Percentiles rank a stretch among this genome's conserved stretches.
phyloP scores from a whole-genome alignment of 768 basidiomycete species.

The Coprinopsis marcescibilis region DNA sequence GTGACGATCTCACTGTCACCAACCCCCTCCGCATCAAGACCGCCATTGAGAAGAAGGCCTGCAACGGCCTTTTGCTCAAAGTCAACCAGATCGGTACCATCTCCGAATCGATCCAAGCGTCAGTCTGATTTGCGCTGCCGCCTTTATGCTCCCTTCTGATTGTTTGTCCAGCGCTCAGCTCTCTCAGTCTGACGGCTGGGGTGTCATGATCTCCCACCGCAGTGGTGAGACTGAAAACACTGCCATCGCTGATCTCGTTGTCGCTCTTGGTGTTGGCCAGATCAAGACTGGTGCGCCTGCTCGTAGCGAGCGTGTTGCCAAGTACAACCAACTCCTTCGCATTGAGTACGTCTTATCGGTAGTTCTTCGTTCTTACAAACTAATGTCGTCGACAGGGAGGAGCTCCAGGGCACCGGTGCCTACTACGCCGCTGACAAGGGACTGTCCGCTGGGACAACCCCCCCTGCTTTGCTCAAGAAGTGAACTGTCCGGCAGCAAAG shows the following conservation, averaged over 20 bases:
- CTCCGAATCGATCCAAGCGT: conserved; percentile 99
- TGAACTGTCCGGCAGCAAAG: conserved; percentile 21
- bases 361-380: neutral
- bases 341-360: conserved; percentile 61
- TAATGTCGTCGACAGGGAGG: conserved; percentile 25
- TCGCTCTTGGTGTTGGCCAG: conserved; percentile 88
- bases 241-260: conserved; percentile 90
- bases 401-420: conserved; percentile 58
- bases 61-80: conserved; percentile 98
- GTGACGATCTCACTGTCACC: conserved; percentile 97
- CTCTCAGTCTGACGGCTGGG: conserved; percentile 93
- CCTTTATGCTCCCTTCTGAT: conserved; percentile 1
- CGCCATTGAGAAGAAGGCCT: conserved; percentile 99
- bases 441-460: conserved; percentile 67
- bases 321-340: conserved; percentile 86
- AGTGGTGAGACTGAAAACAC: conserved; percentile 98
- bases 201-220: conserved; percentile 99
- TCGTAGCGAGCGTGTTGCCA: conserved; percentile 92
- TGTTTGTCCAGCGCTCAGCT: conserved; percentile 72
- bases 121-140: conserved; percentile 27
- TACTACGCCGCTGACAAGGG: conserved; percentile 76
- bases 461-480: conserved; percentile 71
- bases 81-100: conserved; percentile 99
- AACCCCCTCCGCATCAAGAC: conserved; percentile 97
- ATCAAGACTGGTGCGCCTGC: conserved; percentile 99